Conservation (phyloP, 495 filamentous ascomycete genomes). For the Aspergillus homomorphus region DNA sequence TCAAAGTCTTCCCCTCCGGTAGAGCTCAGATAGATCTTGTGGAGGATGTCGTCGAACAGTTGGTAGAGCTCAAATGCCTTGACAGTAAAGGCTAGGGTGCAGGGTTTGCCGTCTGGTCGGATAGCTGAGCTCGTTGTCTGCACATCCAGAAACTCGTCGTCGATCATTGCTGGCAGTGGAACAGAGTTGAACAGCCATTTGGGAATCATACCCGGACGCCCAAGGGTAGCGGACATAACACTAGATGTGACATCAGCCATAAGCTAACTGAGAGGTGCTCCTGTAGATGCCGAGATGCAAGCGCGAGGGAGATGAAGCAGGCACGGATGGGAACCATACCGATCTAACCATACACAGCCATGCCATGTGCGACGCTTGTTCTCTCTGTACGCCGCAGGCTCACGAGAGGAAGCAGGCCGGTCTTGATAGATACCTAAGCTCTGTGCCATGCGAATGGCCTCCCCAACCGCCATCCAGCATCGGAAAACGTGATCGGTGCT, state of each 20-base stretch:
- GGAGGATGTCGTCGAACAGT: not conserved
- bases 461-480: not conserved
- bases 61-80: not conserved
- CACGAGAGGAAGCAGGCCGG: too few species aligned
- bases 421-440: too few species aligned
- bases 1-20: too few species aligned
- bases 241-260: too few species aligned
- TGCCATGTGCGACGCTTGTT: not conserved
- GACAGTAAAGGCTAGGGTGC: not conserved
- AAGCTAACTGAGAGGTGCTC: too few species aligned
- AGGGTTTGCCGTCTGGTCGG: not conserved
- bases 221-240: not conserved
- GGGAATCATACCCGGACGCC: not conserved
- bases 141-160: not conserved
- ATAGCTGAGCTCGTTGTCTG: not conserved
- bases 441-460: not conserved
- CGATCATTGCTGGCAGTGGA: not conserved
- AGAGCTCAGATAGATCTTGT: not conserved
- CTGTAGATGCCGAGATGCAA: too few species aligned
- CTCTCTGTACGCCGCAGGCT: not conserved
- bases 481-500: too few species aligned
- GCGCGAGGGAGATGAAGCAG: too few species aligned
- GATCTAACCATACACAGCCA: not conserved
- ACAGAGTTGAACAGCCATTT: not conserved
- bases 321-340: not conserved